Conservation (phyloP, 2,329 filamentous ascomycete species). For the Hortaea werneckii region DNA sequence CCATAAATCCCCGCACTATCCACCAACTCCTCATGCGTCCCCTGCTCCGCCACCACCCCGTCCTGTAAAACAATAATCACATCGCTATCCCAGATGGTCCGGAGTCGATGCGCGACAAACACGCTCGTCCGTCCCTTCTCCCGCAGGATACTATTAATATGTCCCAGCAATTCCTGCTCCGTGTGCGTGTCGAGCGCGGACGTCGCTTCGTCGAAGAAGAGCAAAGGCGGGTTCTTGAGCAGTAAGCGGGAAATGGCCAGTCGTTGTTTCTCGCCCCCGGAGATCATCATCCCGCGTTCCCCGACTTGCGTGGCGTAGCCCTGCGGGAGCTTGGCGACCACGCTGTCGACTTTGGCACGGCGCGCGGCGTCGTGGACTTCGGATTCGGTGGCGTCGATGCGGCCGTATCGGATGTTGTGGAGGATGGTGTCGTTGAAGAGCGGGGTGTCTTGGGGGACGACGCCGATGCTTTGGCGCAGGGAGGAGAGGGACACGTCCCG, state of each 20-base stretch:
- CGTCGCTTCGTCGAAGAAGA: conserved; percentile 95
- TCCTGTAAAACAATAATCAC: conserved; percentile 83
- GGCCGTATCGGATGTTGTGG: conserved; percentile 91
- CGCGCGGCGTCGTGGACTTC: conserved; percentile 67
- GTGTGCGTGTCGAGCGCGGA: conserved; percentile 89
- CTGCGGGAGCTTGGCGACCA: conserved; percentile 69
- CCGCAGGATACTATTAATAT: conserved; percentile 84
- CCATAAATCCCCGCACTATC: conserved; percentile 72
- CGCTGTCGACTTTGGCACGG: conserved; percentile 75
- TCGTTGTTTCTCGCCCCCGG: conserved; percentile 83
- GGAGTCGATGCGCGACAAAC: conserved; percentile 83
- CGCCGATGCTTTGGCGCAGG: conserved; percentile 74
- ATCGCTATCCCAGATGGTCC: conserved; percentile 88
- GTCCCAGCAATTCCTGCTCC: conserved; percentile 77
- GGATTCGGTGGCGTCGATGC: conserved; percentile 63
- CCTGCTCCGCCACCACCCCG: conserved; percentile 76
- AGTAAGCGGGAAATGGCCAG: conserved; percentile 74
- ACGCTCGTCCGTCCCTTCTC: conserved; percentile 86
- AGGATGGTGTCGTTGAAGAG: conserved; percentile 94
- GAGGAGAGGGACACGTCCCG: conserved; percentile 73
- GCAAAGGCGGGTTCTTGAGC: conserved; percentile 76
- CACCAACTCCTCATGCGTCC: conserved; percentile 76
- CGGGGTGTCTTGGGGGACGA: conserved; percentile 93
- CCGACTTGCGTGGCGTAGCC: conserved; percentile 81
- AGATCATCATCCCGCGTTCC: conserved; percentile 93